Conservation (phyloP, 148 eudicot genomes). For the Fagopyrum homotropicum region DNA sequence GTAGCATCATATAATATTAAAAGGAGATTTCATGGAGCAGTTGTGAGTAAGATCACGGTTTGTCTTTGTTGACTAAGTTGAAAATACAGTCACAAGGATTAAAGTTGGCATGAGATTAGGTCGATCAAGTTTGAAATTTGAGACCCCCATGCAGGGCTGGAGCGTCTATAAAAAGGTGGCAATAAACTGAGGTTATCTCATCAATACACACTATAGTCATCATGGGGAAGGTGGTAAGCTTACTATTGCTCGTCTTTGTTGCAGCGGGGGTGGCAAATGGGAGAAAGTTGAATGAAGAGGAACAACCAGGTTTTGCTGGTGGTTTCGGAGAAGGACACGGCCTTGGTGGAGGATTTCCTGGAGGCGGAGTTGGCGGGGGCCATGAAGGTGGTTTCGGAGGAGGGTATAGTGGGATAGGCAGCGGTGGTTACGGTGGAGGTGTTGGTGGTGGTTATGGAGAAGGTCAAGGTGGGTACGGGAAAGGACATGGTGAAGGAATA, state of each 20-base stretch:
- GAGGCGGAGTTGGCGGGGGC: background rate
- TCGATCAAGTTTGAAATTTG: constrained; percentile 9
- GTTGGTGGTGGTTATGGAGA: background rate
- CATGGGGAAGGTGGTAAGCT: background rate
- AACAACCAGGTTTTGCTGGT: background rate
- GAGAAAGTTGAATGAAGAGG: constrained; percentile 9
- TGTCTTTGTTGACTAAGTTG: background rate
- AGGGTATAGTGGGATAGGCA: background rate
- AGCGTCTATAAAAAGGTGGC: background rate
- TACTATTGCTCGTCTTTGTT: background rate
- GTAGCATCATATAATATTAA: background rate
- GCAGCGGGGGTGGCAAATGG: constrained; percentile 6
- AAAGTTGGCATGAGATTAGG: constrained; percentile 1
- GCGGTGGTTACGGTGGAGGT: background rate
- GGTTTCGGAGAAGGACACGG: background rate
- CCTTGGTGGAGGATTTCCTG: background rate
- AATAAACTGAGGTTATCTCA: background rate
- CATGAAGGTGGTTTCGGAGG: background rate
- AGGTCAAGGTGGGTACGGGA: background rate
- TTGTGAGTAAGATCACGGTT: background rate
- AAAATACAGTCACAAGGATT: background rate
- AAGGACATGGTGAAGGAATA: background rate
- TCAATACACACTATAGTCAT: background rate
- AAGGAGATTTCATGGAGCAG: background rate
- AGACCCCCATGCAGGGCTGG: constrained; percentile 4